Percentiles rank a stretch among this genome's conserved stretches.
These are phyloP conservation scores for Blastomyces emzantsi DNA, from an alignment of 2,329 filamentous ascomycete genomes.

Conservation along the genomic window DNA sequence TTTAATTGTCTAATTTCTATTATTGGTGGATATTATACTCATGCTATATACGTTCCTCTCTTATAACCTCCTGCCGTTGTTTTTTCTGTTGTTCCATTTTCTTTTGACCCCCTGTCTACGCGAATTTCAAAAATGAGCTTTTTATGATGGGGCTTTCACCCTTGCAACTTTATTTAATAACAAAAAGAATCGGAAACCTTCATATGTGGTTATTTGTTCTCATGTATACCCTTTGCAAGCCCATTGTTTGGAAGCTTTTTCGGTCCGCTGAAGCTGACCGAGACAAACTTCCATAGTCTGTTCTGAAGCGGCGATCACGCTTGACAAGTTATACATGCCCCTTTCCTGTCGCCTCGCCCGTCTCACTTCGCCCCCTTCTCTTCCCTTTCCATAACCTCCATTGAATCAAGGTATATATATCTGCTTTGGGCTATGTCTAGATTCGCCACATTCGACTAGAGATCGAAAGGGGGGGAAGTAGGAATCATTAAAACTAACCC, in stretches of 20 bases:
- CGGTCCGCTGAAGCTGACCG: background rate
- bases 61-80: background rate
- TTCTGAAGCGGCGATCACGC: too few relatives aligned
- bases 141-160: background rate
- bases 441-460: too few relatives aligned
- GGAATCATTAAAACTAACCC: too few relatives aligned
- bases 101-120: too few relatives aligned
- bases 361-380: too few relatives aligned
- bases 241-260: background rate
- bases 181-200: background rate
- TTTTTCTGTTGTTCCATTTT: too few relatives aligned
- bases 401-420: too few relatives aligned
- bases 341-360: too few relatives aligned
- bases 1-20: conserved; percentile 5
- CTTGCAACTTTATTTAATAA: background rate
- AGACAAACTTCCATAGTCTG: background rate
- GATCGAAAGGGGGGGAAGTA: too few relatives aligned
- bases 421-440: too few relatives aligned
- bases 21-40: conserved; percentile 2
- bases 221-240: background rate
- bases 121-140: background rate
- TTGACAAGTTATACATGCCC: too few relatives aligned
- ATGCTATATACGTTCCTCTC: background rate
- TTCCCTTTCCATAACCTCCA: too few relatives aligned
- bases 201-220: background rate